Evolutionary conservation across 106 monocot genomes (phyloP), one percentile per base, ranked within the genome.

Genomic region (Triglochin maritima): DNA sequence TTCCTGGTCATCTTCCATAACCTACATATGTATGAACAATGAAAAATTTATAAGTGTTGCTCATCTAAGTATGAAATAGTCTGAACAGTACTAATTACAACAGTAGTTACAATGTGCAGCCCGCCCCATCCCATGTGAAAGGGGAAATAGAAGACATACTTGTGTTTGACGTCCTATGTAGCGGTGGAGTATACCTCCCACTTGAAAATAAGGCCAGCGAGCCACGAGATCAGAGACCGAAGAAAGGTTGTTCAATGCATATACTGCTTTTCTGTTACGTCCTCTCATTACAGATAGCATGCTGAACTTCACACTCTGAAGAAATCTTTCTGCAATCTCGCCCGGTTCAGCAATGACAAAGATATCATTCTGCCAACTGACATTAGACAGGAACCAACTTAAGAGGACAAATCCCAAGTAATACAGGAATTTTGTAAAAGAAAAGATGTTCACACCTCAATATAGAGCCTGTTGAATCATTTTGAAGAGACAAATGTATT

Each of bases 331-430:
- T 15, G 91, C 98, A 65, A 79, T 81, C 62, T 92, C 98, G 59
- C 92, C 98, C 53, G 91, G 92, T 71, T 92, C 98, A 52, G 91
- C 98, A 70, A 98, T 91, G 64, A 98, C 91, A 84, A 88, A 98
- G 53, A 98, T 92, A 84, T 98, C 98, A 86, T 92, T 98, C 79
- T 89, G 91, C 98, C 98, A 98, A 73, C 98, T 98, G 81, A 46
- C 17, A 67, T 68, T 29, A 44, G 44, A 68, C 47, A 29, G 9
- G 49, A 59, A 50, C 0, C 59, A 60, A 12, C 6, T 60, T 43
- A 17, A 11, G 12, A 57, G 57, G 64, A 49, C 10, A 59, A 71
- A 6, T 69, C 66, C 29, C 46, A 29, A 42, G 58, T 53, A 66
- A 16, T 50, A 11, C 9, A 61, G 5, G 51, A 52, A 51, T 54